Base-by-base conservation (phyloP, 2,329 filamentous ascomycete genomes). In the Tolypocladium pustulatum region DNA sequence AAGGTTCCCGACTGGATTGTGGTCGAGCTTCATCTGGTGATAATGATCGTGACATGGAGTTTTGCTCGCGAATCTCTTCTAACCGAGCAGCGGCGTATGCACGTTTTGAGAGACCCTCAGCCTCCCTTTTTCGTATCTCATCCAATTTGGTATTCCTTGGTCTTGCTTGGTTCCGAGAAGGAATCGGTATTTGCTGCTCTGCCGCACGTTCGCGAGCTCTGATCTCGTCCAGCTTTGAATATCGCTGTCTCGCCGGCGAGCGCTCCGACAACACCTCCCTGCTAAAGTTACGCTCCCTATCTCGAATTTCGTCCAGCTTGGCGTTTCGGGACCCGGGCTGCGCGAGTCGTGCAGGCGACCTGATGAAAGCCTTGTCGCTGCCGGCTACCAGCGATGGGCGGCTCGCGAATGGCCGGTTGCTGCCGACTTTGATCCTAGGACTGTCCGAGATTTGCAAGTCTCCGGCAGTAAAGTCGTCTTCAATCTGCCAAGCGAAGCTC, bases 381-480 rank as follows among this genome's bases (percentile, higher is more conserved):
- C 70, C 68, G 43, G 68, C 66, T 36, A 72, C 71, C 36, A 64
- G 57, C 9, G 66, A 63, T 7, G 72, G 67, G 13, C 72, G 70
- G 55, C 69, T 68, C 13, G 67, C 72, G 58, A 74, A 74, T 1
- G 70, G 74, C 36, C 71, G 68, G 36, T 69, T 68, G 41, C 64
- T 67, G 32, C 64, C 68, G 27, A 76, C 69, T 34, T 68, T 72
- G 56, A 84, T 75, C 37, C 79, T 77, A n/a, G 81, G 81, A 61
- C 81, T 84, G 61, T 79, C 74, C 0, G 82, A 84, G 38, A 81
- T 66, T 59, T 83, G 80, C 43, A 84, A 60, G 59, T 84, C 81
- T 49, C 76, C 75, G 13, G 77, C 81, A 0, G 82, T 84, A 62
- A 85, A 83, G 58, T 85, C 82, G 6, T 78, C 76, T 38, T 84